Conservation (phyloP, 2,329 filamentous ascomycete species). For the Alternaria gansuensis region DNA sequence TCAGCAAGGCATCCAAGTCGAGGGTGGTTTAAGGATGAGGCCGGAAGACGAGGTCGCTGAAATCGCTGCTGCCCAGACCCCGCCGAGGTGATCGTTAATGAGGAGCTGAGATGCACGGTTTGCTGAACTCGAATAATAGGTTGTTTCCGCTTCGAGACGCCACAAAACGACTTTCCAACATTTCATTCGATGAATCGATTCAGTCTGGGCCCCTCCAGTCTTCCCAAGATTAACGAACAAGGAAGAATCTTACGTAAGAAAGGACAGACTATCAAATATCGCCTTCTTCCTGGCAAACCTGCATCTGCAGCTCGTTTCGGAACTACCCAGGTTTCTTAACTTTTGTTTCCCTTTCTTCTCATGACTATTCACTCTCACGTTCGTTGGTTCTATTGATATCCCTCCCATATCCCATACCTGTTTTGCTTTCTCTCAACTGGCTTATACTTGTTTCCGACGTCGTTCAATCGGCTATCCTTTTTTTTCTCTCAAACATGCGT, state of each 20-base stretch:
- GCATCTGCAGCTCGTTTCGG: not conserved
- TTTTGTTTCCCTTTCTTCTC: conserved; percentile 3
- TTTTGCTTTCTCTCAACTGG: conserved; percentile 10
- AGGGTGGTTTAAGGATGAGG: conserved; percentile 64
- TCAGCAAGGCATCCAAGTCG: conserved; percentile 72
- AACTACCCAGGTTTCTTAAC: not conserved
- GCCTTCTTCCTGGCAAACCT: not conserved
- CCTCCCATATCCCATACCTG: conserved; percentile 12
- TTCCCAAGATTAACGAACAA: not conserved
- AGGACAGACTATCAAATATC: not conserved
- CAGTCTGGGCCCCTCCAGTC: not conserved
- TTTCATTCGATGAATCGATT: not conserved
- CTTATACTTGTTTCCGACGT: conserved; percentile 11
- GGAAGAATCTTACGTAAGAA: not conserved
- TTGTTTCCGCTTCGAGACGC: conserved; percentile 1
- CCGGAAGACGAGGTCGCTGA: conserved; percentile 58
- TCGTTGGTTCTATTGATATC: conserved; percentile 21
- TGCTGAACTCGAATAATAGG: conserved; percentile 9
- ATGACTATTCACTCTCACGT: conserved; percentile 10
- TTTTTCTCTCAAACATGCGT: not conserved
- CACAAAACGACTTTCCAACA: not conserved
- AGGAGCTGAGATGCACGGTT: conserved; percentile 21
- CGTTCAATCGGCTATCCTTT: conserved; percentile 12
- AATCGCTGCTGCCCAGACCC: conserved; percentile 21
- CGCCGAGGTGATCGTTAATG: conserved; percentile 44